These are phyloP conservation scores for Dioszegia crocea DNA, from an alignment of 768 basidiomycete species.

Conservation along the genomic window DNA sequence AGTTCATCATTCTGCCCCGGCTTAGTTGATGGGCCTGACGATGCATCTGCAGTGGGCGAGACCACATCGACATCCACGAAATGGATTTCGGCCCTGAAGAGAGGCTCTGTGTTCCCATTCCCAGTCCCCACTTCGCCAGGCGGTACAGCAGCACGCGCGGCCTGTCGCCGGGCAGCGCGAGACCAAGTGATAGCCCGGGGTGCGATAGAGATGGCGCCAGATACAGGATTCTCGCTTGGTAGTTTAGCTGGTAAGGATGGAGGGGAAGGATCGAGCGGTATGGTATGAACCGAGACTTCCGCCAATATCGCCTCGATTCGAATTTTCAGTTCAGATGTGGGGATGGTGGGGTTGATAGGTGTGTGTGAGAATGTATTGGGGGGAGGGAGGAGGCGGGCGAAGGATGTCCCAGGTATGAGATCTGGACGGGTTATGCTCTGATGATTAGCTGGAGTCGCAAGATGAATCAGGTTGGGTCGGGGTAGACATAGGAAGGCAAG, in stretches of 20 bases:
- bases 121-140: not conserved
- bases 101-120: not conserved
- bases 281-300: not conserved
- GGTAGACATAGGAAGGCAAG: no score
- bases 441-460: no score
- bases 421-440: constrained; percentile 23
- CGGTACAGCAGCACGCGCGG: constrained; percentile 5
- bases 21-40: no score
- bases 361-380: constrained; percentile 18
- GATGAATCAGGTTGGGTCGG: no score
- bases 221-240: no score
- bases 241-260: not conserved
- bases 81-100: constrained; percentile 12
- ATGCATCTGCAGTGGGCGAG: no score
- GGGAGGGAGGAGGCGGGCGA: constrained; percentile 23
- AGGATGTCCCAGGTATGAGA: constrained; percentile 28
- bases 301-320: constrained; percentile 7
- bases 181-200: constrained; percentile 39
- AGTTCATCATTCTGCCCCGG: no score
- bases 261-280: not conserved
- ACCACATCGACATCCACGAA: constrained; percentile 5
- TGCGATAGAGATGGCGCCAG: not conserved
- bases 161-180: constrained; percentile 30
- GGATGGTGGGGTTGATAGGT: constrained; percentile 6
- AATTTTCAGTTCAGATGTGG: constrained; percentile 8